Base-by-base conservation (phyloP, 1,284 basidiomycete genomes). In the Entoloma clypeatum region DNA sequence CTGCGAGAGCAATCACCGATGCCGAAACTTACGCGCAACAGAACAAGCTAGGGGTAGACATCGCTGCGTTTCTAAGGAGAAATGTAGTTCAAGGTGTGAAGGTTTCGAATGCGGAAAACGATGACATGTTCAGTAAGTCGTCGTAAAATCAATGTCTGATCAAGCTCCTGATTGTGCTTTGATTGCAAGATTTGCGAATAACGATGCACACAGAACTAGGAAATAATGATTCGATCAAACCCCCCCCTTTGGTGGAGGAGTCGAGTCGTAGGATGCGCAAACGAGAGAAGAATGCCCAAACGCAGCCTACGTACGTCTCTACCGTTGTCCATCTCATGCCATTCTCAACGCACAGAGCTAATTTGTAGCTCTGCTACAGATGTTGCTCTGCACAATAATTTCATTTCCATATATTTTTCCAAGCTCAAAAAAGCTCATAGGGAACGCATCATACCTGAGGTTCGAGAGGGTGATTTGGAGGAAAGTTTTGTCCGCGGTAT, bases 401-500 rank as follows among this genome's bases (percentile, higher is more conserved):
- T 39, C 22, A 26, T 47, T 21, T 71, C 64, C 5, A 60, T 68
- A 51, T 70, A 75, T 59, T 86, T 76, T 56, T 81, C 82, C 21
- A 74, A 77, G 48, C 71, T 90, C 40, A 87, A 81, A 63, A 79
- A 68, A 54, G 81, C 75, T 6, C 75, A 80, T 50, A 74, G 73
- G 57, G 56, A 74, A 41, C 77, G 87, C 43, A 60, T 62, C 17
- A 45, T 84, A 16, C 86, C 87, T 0, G 75, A 79, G 48, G 58
- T 90, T 41, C 69, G 64, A 49, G 87, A 90, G 59, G 74, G 74
- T 38, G 86, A 90, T 56, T 43, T 90, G 21, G 81, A 83, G 49
- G 86, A 90, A 60, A 66, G 70, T 14, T 90, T 90, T 58, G 83
- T 90, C 41, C 72, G 85, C 61, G 86, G 86, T 83, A 53, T 43